Base-by-base conservation (phyloP, 805 yeast genomes). In the Yarrowia sp. region DNA sequence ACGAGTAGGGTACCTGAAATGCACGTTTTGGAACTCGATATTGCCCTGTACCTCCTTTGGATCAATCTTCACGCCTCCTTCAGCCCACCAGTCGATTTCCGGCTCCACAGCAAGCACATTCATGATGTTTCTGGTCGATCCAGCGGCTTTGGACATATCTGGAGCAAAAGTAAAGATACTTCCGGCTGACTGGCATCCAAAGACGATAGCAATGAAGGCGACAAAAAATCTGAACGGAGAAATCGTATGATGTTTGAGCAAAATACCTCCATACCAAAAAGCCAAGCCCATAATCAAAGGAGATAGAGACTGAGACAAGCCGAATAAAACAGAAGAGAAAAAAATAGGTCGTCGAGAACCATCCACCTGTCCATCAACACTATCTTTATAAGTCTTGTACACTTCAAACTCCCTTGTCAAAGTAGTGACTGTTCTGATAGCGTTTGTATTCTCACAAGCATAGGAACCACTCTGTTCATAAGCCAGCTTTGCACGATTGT, bases 1-100 rank as follows among this genome's bases (percentile, higher is more conserved):
- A 66, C 95, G 81, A 1, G 86, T 77, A 1, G 88, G 85, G 74
- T 92, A 93, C 3, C 81, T 69, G 74, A 91, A 93, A 4, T 76
- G 73, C 9, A 92, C 85, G 68, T 86, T 76, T 6, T 75, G 63
- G 69, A 92, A 84, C 36, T 71, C 76, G 14, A 92, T 80, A 15
- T 78, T 74, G 17, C 92, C 92, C n/a, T 70, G 53, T 47, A 79
- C 77, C 0, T 63, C 63, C 11, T 65, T 69, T 31, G 69, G 78
- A 14, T 69, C 71, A 4, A 77, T 69, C 4, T 66, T 67, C 8
- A 65, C 58, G 1, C 80, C 80, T 5, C 68, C 70, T 1, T 47
- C 53, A 8, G 69, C 55, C 72, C 72, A 71, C 15, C 74, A 68
- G 65, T 78, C 81, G 31, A 55, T 55, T 8, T 55, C 62, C 2